Percentiles rank a stretch among this genome's conserved stretches.
Conservation (phyloP, 2,329 filamentous ascomycete species). For the Colletotrichum orchidophilum region DNA sequence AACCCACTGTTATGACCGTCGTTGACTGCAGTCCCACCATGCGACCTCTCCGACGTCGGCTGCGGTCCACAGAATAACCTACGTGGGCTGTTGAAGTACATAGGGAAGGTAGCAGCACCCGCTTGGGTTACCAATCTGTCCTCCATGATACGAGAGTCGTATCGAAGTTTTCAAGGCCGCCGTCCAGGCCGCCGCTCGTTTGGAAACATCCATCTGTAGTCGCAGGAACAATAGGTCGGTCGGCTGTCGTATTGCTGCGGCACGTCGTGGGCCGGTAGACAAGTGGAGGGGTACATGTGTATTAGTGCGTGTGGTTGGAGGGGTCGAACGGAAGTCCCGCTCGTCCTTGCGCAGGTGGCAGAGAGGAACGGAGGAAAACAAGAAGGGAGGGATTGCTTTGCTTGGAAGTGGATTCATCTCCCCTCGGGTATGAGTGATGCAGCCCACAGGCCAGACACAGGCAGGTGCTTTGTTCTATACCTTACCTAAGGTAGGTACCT, state of each 20-base stretch:
- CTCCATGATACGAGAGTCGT: background rate
- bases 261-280: background rate
- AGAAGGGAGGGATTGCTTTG: too few relatives aligned
- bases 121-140: background rate
- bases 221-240: background rate
- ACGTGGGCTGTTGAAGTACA: background rate
- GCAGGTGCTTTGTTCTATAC: background rate
- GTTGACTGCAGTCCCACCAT: background rate
- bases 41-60: conserved; percentile 25
- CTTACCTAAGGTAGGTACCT: background rate
- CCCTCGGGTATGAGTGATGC: conserved; percentile 19
- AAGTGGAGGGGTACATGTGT: background rate
- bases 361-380: background rate
- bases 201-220: background rate
- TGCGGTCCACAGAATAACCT: conserved; percentile 29
- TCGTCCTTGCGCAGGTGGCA: conserved; percentile 14
- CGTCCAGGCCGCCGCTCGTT: background rate
- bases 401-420: conserved; percentile 10
- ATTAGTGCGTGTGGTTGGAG: conserved; percentile 18
- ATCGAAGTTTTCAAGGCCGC: background rate
- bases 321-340: conserved; percentile 30
- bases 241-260: background rate
- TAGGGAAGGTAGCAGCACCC: background rate
- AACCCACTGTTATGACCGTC: conserved; percentile 11
- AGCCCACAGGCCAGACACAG: background rate